Evolutionary conservation across 345 rosid genomes (phyloP).

Genomic region (Aegle marmelos): DNA sequence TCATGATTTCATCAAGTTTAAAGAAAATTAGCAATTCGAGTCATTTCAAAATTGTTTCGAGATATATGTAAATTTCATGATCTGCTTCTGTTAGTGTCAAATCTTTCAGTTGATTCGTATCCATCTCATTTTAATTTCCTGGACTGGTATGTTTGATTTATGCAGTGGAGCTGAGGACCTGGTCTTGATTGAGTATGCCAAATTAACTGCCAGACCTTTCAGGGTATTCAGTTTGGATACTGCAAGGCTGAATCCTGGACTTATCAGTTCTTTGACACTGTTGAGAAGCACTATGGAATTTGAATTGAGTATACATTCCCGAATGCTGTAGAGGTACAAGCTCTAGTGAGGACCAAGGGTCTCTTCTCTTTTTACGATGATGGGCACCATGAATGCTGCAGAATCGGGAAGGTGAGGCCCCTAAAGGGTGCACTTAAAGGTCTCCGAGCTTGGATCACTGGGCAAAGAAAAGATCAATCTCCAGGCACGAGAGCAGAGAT

Average conservation of each 20-base stretch:
- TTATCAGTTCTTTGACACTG: constrained; percentile 10
- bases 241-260: constrained; percentile 11
- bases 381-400: constrained; percentile 19
- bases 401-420: constrained; percentile 18
- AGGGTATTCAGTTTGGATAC: constrained; percentile 18
- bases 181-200: constrained; percentile 13
- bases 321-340: constrained; percentile 16
- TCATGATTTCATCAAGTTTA: neutral
- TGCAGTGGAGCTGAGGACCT: constrained; percentile 13
- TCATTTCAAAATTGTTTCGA: neutral
- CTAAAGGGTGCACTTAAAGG: constrained; percentile 1
- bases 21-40: neutral
- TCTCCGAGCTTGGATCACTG: constrained; percentile 12
- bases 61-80: neutral
- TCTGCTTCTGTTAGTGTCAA: neutral
- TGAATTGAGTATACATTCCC: constrained; percentile 7
- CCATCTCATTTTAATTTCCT: neutral
- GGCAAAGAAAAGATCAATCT: constrained; percentile 19
- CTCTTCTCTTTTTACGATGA: constrained; percentile 10
- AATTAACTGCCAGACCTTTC: constrained; percentile 10
- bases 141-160: neutral
- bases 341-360: constrained; percentile 10
- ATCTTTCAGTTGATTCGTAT: neutral
- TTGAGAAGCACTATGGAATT: constrained; percentile 16
- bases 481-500: constrained; percentile 17